Evolutionary conservation across 768 basidiomycete genomes (phyloP), one percentile per base, ranked within the genome.

Genomic region (Agaricus sinodeliciosus): DNA sequence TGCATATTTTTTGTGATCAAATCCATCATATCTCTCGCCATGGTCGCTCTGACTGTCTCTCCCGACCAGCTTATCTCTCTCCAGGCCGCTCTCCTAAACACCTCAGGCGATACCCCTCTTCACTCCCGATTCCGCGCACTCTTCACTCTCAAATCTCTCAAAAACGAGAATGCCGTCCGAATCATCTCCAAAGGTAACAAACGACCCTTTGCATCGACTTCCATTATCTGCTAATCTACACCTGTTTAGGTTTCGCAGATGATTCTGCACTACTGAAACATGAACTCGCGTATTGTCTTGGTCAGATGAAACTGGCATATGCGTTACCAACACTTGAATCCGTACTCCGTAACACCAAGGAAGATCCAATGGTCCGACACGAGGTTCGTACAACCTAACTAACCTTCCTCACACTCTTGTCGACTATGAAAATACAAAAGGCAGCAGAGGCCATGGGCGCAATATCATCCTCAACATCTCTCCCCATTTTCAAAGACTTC

Each of bases 391-490:
- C 18, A 41, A 16, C 26, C 42, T 35, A 25, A 36, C 46, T 22
- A 22, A 22, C 22, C 22, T 12, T 26, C 31, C 27, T 11, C 26
- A 36, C 28, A 41, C 9, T 3, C 7, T n/a, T 27, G 31, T 27
- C 34, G 43, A 48, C 48, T 41, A 54, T n/a, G 51, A 56, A 25
- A 22, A 22, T 22, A 28, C n/a, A 34, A 35, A 44, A 94, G 89
- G 94, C 95, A 46, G 96, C 96, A n/a, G 96, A 99, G 70, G 96
- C 96, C 8, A 87, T 99, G 75, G 96, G 94, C 37, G 96, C 96
- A 0, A 91, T 98, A 35, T 92, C 90, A 7, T 73, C 81, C 18
- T 62, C 74, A 1, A 59, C 69, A 0, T 89, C 91, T 13, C 62
- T 94, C 9, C 77, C 84, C 3, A 65, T 93, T 51, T 76, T 99